Percentiles rank a stretch among this genome's conserved stretches.
phyloP scores from a whole-genome alignment of 2,329 filamentous ascomycete species.

The Leptographium procerum region DNA sequence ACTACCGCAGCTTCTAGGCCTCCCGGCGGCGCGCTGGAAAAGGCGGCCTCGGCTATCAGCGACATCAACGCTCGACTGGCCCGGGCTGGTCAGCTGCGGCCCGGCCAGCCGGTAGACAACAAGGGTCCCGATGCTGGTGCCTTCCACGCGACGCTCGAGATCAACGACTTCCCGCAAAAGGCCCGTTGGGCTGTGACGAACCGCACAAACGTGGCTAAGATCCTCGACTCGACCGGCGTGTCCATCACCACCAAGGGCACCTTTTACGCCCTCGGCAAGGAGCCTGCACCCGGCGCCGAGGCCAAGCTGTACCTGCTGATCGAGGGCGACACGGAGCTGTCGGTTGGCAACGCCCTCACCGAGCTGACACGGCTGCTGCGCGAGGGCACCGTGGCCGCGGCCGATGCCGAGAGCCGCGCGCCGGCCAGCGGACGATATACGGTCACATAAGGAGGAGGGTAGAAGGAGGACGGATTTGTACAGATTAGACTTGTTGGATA shows the following conservation, averaged over 20 bases:
- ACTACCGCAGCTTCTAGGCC: background rate
- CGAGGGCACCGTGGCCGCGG: constrained; percentile 82
- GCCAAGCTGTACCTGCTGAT: constrained; percentile 98
- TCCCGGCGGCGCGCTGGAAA: constrained; percentile 52
- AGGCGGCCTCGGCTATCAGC: constrained; percentile 80
- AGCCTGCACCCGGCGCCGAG: constrained; percentile 60
- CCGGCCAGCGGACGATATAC: constrained; percentile 76
- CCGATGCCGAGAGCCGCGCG: constrained; percentile 72
- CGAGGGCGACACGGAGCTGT: constrained; percentile 89
- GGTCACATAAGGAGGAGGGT: constrained; percentile 46
- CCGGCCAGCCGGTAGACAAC: constrained; percentile 93
- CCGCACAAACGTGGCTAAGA: constrained; percentile 95
- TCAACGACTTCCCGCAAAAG: constrained; percentile 99
- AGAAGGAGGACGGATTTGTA: background rate
- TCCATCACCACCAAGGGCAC: constrained; percentile 96
- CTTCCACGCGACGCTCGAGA: constrained; percentile 93
- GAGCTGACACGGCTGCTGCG: constrained; percentile 80
- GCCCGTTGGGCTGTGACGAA: constrained; percentile 98
- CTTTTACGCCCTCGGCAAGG: constrained; percentile 75
- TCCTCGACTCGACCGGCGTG: constrained; percentile 85
- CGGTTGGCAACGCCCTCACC: constrained; percentile 80
- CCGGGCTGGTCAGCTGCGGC: constrained; percentile 77
- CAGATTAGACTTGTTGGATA: background rate
- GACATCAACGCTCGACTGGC: constrained; percentile 86
- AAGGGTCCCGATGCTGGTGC: constrained; percentile 94